Base-by-base conservation (phyloP, 169 alveolate species). In the Babesia ovata region DNA sequence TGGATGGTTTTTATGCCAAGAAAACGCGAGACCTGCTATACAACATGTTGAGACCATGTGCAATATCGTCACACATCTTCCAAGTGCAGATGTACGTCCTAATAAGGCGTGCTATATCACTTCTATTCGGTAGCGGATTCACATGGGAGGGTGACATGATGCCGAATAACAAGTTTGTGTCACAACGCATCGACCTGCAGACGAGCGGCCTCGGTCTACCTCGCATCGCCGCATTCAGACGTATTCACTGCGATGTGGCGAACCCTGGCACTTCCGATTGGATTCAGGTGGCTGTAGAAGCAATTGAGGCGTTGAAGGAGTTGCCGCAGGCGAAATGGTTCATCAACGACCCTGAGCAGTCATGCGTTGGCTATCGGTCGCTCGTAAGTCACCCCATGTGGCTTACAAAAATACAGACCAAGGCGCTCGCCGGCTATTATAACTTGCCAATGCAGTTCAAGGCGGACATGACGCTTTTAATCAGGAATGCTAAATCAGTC, bases 291-390 rank as follows among this genome's bases (percentile, higher is more conserved):
- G 92, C 92, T 9, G 52, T 61, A 19, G 93, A 82, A 58, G 93
- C 93, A 0, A 76, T 86, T 16, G 56, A 69, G 22, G 91, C 93
- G 44, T 62, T 89, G 60, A 78, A 69, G 63, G 93, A 89, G 54
- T 52, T 86, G 73, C 92, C 90, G 4, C 91, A 89, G 58, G 93
- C 93, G 11, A 74, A 70, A 24, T 88, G 90, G 91, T 86, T 85
- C 70, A 24, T 75, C 17, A 69, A 81, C 46, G 91, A 88, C 61
- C 93, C 93, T 4, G 93, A 88, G 60, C 62, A 83, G 49, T 70
- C 89, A 12, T 66, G 70, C 22, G 86, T 48, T 6, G 88, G 87
- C 26, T 88, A 88, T 66, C 54, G 87, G 21, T n/a, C 70, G 17
- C 36, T 79, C 21, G 84, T 88, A 0, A 54, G 73, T 13, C 75